Evolutionary conservation across 257 asterid genomes (phyloP).

Genomic region (Mentha longifolia): DNA sequence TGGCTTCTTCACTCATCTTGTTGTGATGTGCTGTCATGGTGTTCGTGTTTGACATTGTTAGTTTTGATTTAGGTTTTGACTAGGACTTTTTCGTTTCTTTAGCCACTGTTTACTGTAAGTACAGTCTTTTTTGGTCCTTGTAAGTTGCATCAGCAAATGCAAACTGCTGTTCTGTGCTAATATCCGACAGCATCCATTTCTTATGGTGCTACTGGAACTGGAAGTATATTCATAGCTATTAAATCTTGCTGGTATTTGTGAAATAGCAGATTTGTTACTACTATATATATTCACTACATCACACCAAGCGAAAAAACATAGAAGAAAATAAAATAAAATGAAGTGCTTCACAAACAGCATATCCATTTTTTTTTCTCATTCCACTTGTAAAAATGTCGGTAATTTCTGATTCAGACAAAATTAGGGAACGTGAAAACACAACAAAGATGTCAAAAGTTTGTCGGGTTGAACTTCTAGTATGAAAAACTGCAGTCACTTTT

Average conservation of each 20-base stretch:
- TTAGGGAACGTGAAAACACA: conserved; percentile 18
- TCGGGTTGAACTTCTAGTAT: conserved; percentile 20
- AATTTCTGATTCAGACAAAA: conserved; percentile 26
- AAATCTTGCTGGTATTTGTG: neutral
- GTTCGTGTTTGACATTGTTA: conserved; percentile 20
- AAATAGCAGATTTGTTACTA: no score
- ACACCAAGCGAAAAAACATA: neutral
- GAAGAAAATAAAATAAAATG: neutral
- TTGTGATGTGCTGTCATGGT: conserved; percentile 24
- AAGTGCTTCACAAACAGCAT: neutral
- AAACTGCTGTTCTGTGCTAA: neutral
- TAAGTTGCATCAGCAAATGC: neutral
- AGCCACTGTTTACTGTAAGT: conserved; percentile 8
- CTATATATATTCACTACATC: neutral
- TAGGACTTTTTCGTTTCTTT: conserved; percentile 24
- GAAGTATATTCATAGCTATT: conserved; percentile 2
- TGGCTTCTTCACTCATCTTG: conserved; percentile 6
- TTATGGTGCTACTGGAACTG: neutral
- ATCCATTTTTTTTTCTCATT: conserved; percentile 26
- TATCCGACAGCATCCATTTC: conserved; percentile 20
- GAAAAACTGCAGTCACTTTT: conserved; percentile 22
- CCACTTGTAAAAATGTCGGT: neutral
- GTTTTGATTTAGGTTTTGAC: conserved; percentile 30
- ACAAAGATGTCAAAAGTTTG: conserved; percentile 21
- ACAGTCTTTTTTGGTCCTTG: conserved; percentile 27